A percentile compares a stretch with the other conserved stretches of the same genome.
Evolutionary conservation across 2,329 filamentous ascomycete species (phyloP).

Genomic region (Ceratocystis albifundus): DNA sequence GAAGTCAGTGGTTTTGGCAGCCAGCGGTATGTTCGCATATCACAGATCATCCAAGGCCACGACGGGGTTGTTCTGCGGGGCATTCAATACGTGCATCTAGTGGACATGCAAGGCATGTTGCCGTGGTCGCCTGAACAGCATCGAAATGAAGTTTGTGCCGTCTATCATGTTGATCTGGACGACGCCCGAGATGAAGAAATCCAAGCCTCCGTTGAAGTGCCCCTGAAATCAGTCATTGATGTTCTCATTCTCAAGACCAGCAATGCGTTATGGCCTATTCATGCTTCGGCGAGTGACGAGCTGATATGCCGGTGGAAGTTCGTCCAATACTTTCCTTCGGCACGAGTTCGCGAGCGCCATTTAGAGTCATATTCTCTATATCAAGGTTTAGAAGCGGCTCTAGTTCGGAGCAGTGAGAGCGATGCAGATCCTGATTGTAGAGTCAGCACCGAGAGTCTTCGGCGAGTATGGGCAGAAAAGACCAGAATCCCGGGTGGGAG

Average conservation of each 20-base stretch:
- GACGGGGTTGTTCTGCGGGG: conserved; percentile 30
- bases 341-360: conserved; percentile 22
- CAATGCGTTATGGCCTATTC: conserved; percentile 40
- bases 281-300: conserved; percentile 29
- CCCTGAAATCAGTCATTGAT: conserved; percentile 31
- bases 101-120: conserved; percentile 32
- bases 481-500: conserved; percentile 21
- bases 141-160: conserved; percentile 35
- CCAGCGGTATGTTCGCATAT: conserved; percentile 28
- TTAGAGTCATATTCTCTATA: conserved; percentile 24
- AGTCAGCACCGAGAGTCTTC: conserved; percentile 28
- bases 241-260: conserved; percentile 41
- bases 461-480: conserved; percentile 29
- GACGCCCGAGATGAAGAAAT: conserved; percentile 29
- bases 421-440: conserved; percentile 28
- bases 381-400: conserved; percentile 32
- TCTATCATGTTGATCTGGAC: conserved; percentile 34
- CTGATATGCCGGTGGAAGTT: conserved; percentile 45
- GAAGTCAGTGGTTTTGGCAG: conserved; percentile 20
- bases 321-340: conserved; percentile 28
- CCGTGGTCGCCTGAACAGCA: conserved; percentile 27
- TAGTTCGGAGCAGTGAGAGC: conserved; percentile 29
- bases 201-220: conserved; percentile 37
- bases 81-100: conserved; percentile 31
- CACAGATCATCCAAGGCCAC: conserved; percentile 31